Base-by-base conservation (phyloP, 306 rosid species). In the Geum urbanum region DNA sequence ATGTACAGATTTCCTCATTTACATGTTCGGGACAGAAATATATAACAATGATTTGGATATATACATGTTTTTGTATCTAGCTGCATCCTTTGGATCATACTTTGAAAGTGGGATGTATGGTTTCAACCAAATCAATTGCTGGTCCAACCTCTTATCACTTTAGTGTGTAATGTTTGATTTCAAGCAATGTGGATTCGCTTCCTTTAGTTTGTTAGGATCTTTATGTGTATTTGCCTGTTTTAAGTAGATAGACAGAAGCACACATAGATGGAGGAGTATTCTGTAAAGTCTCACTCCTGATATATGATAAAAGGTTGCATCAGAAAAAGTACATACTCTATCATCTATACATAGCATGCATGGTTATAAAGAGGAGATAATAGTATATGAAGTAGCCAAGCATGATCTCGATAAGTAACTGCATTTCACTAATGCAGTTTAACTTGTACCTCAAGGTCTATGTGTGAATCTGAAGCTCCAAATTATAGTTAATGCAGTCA, bases 391-490 rank as follows among this genome's bases (percentile, higher is more conserved):
- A 57, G 43, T 57, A 57, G 9, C 41, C 22, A 43, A 12, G 7
- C 37, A 12, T 57, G 9, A 27, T 5, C 27, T 27, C 27, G 41
- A 27, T 27, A 16, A 27, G 6, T 5, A 27, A 12, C 37, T 3
- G 27, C 27, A 24, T 24, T 24, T 24, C 27, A 24, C 37, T 32
- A 32, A 32, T 32, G 37, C 2, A 32, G 37, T 32, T 32, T 8
- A 63, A 16, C 24, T 35, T 49, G 45, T 9, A 6, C 14, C 7
- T 43, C 46, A 35, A 50, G 27, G 47, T 27, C 37, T 50, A 50
- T 67, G n/a, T 50, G 47, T 16, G 32, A 57, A 67, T 50, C 7
- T 50, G 45, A 50, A n/a, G 45, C 35, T 59, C 71, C 48, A 51
- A 35, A 32, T n/a, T 67, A 2, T 18, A 52, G 41, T 19, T 53